These are phyloP conservation scores for Chlamydomonas reinhardtii DNA, from an alignment of 163 green algal species.

Conservation along the genomic window DNA sequence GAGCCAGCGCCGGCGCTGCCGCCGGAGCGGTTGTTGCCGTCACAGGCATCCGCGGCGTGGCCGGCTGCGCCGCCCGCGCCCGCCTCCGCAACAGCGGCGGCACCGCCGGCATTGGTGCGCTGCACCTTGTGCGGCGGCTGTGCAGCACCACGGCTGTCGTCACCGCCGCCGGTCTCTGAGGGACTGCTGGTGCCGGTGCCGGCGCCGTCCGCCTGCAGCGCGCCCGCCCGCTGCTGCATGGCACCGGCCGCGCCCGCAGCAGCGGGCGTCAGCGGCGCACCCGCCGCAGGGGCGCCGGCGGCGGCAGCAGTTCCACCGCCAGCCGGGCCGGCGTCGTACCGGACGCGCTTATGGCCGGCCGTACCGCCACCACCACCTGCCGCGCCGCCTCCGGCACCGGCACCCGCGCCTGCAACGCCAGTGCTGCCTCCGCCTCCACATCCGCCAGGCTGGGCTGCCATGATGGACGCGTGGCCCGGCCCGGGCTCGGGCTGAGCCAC, in stretches of 20 bases:
- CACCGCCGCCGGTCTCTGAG: background rate
- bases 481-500: constrained; percentile 35
- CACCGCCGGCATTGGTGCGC: background rate
- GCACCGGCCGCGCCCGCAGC: background rate
- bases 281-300: background rate
- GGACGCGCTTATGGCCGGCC: constrained; percentile 10
- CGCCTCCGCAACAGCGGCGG: background rate
- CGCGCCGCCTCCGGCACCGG: background rate
- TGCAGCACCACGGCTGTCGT: background rate
- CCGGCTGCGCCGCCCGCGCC: background rate
- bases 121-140: background rate
- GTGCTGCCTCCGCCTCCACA: too few species aligned
- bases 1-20: too few species aligned
- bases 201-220: background rate
- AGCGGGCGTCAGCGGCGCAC: background rate
- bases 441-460: too few species aligned
- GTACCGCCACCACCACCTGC: too few species aligned
- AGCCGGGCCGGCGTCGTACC: background rate
- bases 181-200: background rate
- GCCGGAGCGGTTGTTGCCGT: background rate
- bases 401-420: background rate
- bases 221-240: too few species aligned
- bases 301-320: background rate
- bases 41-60: background rate
- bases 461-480: background rate